Conservation (phyloP, 1,284 basidiomycete genomes). For the Microbotryum scabiosae region DNA sequence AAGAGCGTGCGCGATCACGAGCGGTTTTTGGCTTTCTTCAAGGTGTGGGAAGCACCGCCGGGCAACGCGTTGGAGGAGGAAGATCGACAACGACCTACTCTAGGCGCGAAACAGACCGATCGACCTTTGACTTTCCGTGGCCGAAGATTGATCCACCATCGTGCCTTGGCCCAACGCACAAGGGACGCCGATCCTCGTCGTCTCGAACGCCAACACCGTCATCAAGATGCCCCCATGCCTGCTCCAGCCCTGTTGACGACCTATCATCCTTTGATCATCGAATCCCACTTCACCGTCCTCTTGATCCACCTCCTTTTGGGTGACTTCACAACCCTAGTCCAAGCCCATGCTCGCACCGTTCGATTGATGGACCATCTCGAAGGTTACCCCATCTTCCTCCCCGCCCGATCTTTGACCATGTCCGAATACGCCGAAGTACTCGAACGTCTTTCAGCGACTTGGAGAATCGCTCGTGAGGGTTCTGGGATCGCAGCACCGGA, state of each 20-base stretch:
- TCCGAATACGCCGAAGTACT: constrained; percentile 71
- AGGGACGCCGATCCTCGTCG: constrained; percentile 22
- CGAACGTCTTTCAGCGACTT: constrained; percentile 55
- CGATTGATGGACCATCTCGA: constrained; percentile 64
- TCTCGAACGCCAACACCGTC: constrained; percentile 41
- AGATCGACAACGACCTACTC: constrained; percentile 4
- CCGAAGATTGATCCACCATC: constrained; percentile 10
- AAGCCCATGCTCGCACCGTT: constrained; percentile 55
- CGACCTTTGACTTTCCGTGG: constrained; percentile 32
- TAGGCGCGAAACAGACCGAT: constrained; percentile 2
- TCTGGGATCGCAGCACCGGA: constrained; percentile 48
- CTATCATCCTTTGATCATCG: constrained; percentile 73
- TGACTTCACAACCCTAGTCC: constrained; percentile 54
- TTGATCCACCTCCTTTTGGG: constrained; percentile 62
- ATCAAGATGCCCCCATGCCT: constrained; percentile 11
- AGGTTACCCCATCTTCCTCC: constrained; percentile 71
- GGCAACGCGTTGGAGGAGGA: constrained; percentile 32
- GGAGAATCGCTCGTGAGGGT: constrained; percentile 57
- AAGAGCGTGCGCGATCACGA: constrained; percentile 71
- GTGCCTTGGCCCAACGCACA: constrained; percentile 26
- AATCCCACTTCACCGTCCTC: constrained; percentile 67
- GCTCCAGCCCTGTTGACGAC: constrained; percentile 52
- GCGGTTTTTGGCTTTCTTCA: constrained; percentile 65
- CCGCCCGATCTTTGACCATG: constrained; percentile 71
- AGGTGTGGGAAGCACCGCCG: constrained; percentile 52